Evolutionary conservation across 352 stramenopile species (phyloP).

Genomic region (Globisporangium barbulae): DNA sequence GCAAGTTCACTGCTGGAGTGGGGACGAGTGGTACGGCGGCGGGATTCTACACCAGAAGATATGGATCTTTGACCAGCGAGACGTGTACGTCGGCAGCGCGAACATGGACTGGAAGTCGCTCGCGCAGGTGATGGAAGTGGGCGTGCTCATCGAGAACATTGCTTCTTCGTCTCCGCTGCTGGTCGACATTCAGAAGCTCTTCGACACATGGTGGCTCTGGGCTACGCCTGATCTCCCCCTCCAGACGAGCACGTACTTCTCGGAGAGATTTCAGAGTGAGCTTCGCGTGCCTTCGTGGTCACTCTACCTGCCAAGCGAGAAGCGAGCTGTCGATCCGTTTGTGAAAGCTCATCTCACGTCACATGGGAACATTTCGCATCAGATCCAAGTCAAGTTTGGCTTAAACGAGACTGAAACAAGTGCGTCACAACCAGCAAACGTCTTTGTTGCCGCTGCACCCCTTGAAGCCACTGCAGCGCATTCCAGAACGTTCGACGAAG

Average conservation of each 20-base stretch:
- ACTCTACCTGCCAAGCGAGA: slow-evolving; percentile 28
- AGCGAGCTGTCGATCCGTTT: slow-evolving; percentile 48
- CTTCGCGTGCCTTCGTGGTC: slow-evolving; percentile 68
- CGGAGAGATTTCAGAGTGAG: slow-evolving; percentile 47
- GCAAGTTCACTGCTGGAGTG: slow-evolving; percentile 58
- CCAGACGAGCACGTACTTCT: slow-evolving; percentile 46
- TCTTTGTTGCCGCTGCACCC: slow-evolving; percentile 68
- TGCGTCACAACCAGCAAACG: slow-evolving; percentile 10
- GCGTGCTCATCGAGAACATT: slow-evolving; percentile 56
- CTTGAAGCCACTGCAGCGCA: slow-evolving; percentile 46
- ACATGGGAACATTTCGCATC: slow-evolving; percentile 49
- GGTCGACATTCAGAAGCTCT: slow-evolving; percentile 60
- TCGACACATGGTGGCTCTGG: slow-evolving; percentile 76
- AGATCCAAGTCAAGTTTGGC: slow-evolving; percentile 32
- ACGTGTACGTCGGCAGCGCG: slow-evolving; percentile 75
- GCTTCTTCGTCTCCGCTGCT: slow-evolving; percentile 29
- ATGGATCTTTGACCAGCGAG: slow-evolving; percentile 60
- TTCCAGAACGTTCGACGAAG: slow-evolving; percentile 64
- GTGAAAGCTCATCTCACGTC: slow-evolving; percentile 33
- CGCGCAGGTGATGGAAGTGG: slow-evolving; percentile 83
- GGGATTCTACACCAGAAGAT: slow-evolving; percentile 85
- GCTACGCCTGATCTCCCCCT: slow-evolving; percentile 27
- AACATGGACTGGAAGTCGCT: slow-evolving; percentile 89
- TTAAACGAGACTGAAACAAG: neutral
- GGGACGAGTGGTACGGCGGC: slow-evolving; percentile 63